Conservation (phyloP, 305 asterid genomes). For the Withania somnifera region DNA sequence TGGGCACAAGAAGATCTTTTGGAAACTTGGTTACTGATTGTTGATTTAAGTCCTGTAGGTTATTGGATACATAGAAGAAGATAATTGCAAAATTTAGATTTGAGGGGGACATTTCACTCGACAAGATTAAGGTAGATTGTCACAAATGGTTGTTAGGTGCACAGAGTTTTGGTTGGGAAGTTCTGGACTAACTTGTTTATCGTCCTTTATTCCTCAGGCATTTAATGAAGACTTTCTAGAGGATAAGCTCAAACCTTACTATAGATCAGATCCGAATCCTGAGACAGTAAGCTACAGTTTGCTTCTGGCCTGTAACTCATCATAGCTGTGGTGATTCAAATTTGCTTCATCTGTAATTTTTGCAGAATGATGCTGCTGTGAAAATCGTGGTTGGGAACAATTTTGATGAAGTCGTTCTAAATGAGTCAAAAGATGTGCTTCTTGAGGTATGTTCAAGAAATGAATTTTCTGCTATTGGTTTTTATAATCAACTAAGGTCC, state of each 20-base stretch:
- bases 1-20: background rate
- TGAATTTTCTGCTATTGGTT: background rate
- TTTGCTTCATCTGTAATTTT: background rate
- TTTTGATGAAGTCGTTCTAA: constrained; percentile 5
- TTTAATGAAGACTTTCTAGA: constrained; percentile 3
- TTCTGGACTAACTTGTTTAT: background rate
- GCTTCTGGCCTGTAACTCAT: background rate
- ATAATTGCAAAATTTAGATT: constrained; percentile 45
- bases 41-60: constrained; percentile 30
- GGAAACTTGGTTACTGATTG: background rate
- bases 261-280: constrained; percentile 11
- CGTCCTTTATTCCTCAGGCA: constrained; percentile 5
- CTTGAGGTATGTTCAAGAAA: constrained; percentile 3
- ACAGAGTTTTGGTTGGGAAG: background rate
- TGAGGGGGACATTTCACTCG: constrained; percentile 45
- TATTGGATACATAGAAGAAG: constrained; percentile 54
- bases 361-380: constrained; percentile 12
- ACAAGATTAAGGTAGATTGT: constrained; percentile 53
- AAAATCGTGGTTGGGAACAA: constrained; percentile 11
- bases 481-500: background rate
- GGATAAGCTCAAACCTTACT: constrained; percentile 12
- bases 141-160: background rate
- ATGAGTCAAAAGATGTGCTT: constrained; percentile 3
- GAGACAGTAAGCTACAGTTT: constrained; percentile 7
- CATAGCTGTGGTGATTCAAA: background rate